Percentiles rank a stretch among this genome's conserved stretches.
Evolutionary conservation across 2,329 filamentous ascomycete species (phyloP).

Genomic region (Colletotrichum navitas): DNA sequence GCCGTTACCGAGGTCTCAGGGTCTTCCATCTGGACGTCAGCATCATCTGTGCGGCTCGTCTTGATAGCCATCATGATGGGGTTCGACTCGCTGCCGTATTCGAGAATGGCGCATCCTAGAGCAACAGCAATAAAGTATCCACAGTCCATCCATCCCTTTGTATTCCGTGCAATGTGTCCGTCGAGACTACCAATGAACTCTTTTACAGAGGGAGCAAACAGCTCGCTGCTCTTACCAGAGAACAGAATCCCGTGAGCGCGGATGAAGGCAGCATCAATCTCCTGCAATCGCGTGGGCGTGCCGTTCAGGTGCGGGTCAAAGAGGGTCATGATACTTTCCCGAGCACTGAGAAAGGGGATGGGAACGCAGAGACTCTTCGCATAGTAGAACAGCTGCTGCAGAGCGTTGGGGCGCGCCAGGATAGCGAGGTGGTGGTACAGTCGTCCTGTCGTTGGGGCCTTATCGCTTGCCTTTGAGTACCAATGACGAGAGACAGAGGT

Average conservation of each 20-base stretch:
- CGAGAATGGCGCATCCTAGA: slow-evolving; percentile 52
- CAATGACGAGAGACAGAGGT: slow-evolving; percentile 82
- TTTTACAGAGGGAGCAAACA: neutral
- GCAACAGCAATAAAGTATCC: slow-evolving; percentile 62
- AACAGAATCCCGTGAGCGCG: slow-evolving; percentile 25
- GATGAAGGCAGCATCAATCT: slow-evolving; percentile 17
- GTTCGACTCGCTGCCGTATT: slow-evolving; percentile 58
- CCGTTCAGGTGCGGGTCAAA: slow-evolving; percentile 68
- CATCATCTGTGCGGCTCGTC: too few species aligned
- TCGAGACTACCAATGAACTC: slow-evolving; percentile 67
- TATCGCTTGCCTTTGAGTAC: slow-evolving; percentile 87
- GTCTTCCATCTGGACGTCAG: too few species aligned
- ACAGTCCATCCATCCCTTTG: slow-evolving; percentile 64
- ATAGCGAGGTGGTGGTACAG: slow-evolving; percentile 92
- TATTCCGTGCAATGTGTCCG: slow-evolving; percentile 65
- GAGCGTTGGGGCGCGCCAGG: slow-evolving; percentile 74
- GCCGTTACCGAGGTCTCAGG: too few species aligned
- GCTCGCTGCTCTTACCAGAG: neutral
- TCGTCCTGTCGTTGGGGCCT: slow-evolving; percentile 79
- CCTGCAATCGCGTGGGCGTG: rapidly evolving
- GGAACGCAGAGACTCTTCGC: slow-evolving; percentile 77
- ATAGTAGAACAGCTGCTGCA: slow-evolving; percentile 81
- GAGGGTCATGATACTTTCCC: slow-evolving; percentile 77
- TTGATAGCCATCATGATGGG: too few species aligned
- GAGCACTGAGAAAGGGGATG: slow-evolving; percentile 75